Percentiles rank a stretch among this genome's conserved stretches.
Evolutionary conservation across 345 rosid genomes (phyloP).

Genomic region (Eucalyptus albens): DNA sequence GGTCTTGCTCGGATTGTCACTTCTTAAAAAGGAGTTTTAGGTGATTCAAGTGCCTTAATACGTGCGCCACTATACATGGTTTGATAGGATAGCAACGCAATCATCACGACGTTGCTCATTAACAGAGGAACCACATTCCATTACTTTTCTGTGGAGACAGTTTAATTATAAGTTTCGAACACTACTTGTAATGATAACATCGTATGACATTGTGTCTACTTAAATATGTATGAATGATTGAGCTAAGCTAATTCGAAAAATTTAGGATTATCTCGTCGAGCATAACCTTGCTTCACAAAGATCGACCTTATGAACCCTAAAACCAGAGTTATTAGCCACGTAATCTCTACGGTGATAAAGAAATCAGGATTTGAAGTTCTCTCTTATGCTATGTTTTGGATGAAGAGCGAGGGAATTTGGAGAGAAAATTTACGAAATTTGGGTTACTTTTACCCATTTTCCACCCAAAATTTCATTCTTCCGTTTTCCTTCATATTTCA

Average conservation of each 20-base stretch:
- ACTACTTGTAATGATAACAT: not conserved
- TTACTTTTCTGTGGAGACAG: not conserved
- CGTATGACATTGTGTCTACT: not conserved
- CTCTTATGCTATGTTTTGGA: not conserved
- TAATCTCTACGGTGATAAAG: not conserved
- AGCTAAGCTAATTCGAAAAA: not conserved
- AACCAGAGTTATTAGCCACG: not conserved
- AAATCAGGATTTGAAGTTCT: not conserved
- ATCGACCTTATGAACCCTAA: not conserved
- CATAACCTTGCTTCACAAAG: not conserved
- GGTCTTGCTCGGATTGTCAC: not conserved
- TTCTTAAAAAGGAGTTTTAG: not conserved
- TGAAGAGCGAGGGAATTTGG: not conserved
- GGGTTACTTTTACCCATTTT: not conserved
- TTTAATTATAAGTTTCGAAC: not conserved
- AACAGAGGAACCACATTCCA: not conserved
- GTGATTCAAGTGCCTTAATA: not conserved
- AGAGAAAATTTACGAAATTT: not conserved
- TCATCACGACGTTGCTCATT: not conserved
- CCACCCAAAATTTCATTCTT: not conserved
- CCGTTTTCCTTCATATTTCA: not conserved
- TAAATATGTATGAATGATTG: not conserved
- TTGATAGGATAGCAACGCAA: not conserved
- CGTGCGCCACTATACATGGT: not conserved
- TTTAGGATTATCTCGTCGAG: not conserved